Conservation (phyloP, 164 flowering plant genomes). For the Liquidambar formosana region DNA sequence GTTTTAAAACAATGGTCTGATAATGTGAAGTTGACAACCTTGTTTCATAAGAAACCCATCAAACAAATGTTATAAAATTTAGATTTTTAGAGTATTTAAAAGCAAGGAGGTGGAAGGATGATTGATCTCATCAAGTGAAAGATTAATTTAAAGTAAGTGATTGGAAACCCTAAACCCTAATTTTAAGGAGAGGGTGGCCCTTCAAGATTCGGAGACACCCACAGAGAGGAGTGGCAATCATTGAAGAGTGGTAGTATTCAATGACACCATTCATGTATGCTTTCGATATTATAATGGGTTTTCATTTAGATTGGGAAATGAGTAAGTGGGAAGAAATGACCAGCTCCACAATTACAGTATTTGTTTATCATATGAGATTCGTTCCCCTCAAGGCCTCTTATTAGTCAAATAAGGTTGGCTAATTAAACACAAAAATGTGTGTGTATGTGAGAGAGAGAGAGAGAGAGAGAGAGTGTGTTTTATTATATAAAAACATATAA, state of each 20-base stretch:
- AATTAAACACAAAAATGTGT: constrained; percentile 10
- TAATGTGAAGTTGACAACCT: constrained; percentile 14
- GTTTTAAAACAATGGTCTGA: neutral
- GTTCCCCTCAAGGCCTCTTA: neutral
- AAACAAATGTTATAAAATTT: neutral
- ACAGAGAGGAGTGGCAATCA: constrained; percentile 41
- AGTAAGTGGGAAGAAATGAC: constrained; percentile 20
- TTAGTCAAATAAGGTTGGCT: constrained; percentile 42
- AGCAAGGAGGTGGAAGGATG: constrained; percentile 25
- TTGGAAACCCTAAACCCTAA: constrained; percentile 22
- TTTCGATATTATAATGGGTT: constrained; percentile 8
- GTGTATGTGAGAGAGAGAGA: neutral
- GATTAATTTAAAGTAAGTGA: constrained; percentile 10
- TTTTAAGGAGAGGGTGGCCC: constrained; percentile 25
- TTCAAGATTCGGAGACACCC: constrained; percentile 30
- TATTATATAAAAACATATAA: neutral
- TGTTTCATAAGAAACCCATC: neutral
- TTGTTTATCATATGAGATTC: constrained; percentile 2
- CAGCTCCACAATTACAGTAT: neutral
- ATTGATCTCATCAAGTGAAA: constrained; percentile 16
- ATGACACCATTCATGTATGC: constrained; percentile 13
- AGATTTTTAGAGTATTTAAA: constrained; percentile 1
- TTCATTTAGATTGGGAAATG: constrained; percentile 12
- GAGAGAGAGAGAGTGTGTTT: neutral
- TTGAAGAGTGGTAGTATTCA: constrained; percentile 31